Base-by-base conservation (phyloP, 805 yeast species). In the Wickerhamiella parazyma region DNA sequence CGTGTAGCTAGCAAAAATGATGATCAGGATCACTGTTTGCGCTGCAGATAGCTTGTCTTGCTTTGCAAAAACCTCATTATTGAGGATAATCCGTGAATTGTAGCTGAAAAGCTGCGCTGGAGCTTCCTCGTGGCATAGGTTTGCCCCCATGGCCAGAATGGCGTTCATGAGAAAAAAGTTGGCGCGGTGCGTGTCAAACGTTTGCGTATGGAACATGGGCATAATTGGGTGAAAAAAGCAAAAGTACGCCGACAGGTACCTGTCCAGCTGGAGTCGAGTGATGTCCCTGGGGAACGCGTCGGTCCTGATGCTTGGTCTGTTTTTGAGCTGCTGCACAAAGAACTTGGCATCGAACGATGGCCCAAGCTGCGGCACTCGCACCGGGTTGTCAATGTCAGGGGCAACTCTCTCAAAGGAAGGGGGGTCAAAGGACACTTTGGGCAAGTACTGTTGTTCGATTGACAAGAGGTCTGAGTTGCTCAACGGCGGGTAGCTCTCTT, bases 131-230 rank as follows among this genome's bases (percentile, higher is more conserved):
- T 48, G 51, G 40, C 58, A 51, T 10, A 57, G 44, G 12, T 53
- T 48, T 0, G 65, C 62, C 7, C 65, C 65, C 28, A 61, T 49
- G 4, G 64, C 53, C 40, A 62, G 55, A 7, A 60, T 53, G 1
- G 63, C 55, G 20, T 57, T 55, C 19, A 61, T 44, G 3, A 61
- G 51, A 8, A 60, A 51, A 11, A 59, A 61, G 7, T 63, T 53
- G 2, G 55, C 50, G 1, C 49, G 45, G 20, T 48, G 46, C 2
- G 62, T 59, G 24, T 55, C 49, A 45, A 61, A 62, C 6, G 62
- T 50, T 20, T 56, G 59, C 4, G 51, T 47, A 42, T 62, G 64
- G 18, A 61, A 37, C 45, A 61, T 55, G 3, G 65, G 65, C 26
- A 58, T 50, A 20, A 44, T 47, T 4, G 63, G 62, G 37, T 61